phyloP scores from a whole-genome alignment of 2,329 filamentous ascomycete genomes.

The Neonectria faginata region DNA sequence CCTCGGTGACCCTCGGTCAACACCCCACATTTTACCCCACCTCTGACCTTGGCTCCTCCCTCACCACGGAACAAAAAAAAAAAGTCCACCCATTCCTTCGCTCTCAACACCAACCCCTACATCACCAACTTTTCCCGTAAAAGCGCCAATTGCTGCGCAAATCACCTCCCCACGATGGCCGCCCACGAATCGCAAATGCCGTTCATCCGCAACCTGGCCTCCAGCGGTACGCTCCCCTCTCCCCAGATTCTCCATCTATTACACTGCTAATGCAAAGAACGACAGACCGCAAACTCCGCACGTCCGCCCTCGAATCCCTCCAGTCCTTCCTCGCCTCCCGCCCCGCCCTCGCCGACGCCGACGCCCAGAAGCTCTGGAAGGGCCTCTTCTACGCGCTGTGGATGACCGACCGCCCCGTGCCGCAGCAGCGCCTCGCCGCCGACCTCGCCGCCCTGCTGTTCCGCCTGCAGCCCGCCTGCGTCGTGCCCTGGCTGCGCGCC shows the following conservation, averaged over 20 bases:
- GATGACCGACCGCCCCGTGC: constrained; percentile 91
- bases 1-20: constrained; percentile 9
- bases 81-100: constrained; percentile 36
- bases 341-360: constrained; percentile 70
- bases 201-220: constrained; percentile 86
- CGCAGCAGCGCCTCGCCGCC: constrained; percentile 84
- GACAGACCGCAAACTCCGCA: constrained; percentile 78
- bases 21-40: constrained; percentile 42
- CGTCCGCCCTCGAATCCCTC: constrained; percentile 81
- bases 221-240: constrained; percentile 74
- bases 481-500: constrained; percentile 65
- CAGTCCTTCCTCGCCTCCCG: constrained; percentile 79
- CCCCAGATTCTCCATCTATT: neutral
- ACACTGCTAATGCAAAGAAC: too few relatives aligned
- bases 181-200: constrained; percentile 66
- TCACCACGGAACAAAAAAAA: constrained; percentile 45
- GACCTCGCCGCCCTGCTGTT: constrained; percentile 78
- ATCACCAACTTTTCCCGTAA: constrained; percentile 19
- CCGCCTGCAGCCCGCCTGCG: constrained; percentile 63
- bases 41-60: constrained; percentile 7
- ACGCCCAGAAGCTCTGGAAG: constrained; percentile 92
- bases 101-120: constrained; percentile 35
- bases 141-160: constrained; percentile 33
- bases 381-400: constrained; percentile 93
- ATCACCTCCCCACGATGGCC: constrained; percentile 36